Percentiles rank a stretch among this genome's conserved stretches.
phyloP scores from a whole-genome alignment of 2,329 filamentous ascomycete genomes.

The Myotisia sp. region DNA sequence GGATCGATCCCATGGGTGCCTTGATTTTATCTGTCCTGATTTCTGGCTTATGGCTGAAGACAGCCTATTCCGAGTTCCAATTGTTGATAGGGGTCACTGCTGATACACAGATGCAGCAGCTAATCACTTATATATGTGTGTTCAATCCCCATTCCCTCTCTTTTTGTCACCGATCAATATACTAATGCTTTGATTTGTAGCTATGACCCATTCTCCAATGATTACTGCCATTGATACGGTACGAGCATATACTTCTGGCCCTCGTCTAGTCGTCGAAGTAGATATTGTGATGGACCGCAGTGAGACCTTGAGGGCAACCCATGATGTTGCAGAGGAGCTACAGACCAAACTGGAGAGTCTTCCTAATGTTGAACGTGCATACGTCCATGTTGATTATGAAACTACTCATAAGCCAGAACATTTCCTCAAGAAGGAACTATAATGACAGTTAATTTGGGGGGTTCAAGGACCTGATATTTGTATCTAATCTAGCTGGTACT shows the following conservation, averaged over 20 bases:
- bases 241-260: constrained; percentile 78
- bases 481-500: no score
- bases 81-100: constrained; percentile 81
- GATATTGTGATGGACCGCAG: constrained; percentile 84
- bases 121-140: constrained; percentile 69
- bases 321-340: constrained; percentile 85
- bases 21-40: constrained; percentile 70
- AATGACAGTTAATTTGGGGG: constrained; percentile 7
- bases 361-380: constrained; percentile 82
- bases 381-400: constrained; percentile 96
- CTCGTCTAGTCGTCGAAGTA: constrained; percentile 83
- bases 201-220: constrained; percentile 69
- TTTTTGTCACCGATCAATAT: neutral
- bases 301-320: constrained; percentile 59
- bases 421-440: constrained; percentile 52
- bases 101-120: constrained; percentile 70
- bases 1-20: constrained; percentile 87
- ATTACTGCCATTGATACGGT: constrained; percentile 89
- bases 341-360: constrained; percentile 89
- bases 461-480: no score
- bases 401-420: constrained; percentile 89
- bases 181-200: constrained; percentile 17
- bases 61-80: constrained; percentile 78
- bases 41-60: constrained; percentile 64
- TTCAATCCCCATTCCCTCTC: constrained; percentile 33